Conservation (phyloP, 78 protist species). For the Dictyostelium purpureum region DNA sequence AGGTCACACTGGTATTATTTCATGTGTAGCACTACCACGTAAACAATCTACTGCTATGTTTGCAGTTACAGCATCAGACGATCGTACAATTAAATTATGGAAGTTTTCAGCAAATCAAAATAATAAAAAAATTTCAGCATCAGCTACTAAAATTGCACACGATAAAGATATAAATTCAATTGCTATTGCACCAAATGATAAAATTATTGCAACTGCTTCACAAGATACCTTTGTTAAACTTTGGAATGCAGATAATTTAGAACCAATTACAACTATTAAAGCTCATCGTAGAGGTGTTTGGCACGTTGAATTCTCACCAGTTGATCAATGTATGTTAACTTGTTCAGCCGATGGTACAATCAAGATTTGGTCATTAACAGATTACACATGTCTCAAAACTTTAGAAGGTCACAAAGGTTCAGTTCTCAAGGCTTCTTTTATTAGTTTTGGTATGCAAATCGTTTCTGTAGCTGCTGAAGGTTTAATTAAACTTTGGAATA, state of each 20-base stretch:
- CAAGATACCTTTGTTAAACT: conserved; percentile 89
- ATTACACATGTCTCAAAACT: conserved; percentile 90
- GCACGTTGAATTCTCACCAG: conserved; percentile 91
- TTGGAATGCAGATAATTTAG: conserved; percentile 71
- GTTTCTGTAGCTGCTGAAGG: conserved; percentile 89
- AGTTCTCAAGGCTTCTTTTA: conserved; percentile 81
- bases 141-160: conserved; percentile 87
- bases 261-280: conserved; percentile 29
- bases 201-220: conserved; percentile 92
- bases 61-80: conserved; percentile 63
- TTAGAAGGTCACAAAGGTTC: conserved; percentile 93
- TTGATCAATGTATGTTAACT: conserved; percentile 88
- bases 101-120: not conserved
- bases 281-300: conserved; percentile 96
- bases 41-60: not conserved
- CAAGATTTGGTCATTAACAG: conserved; percentile 88
- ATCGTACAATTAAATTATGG: conserved; percentile 89
- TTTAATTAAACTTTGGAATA: conserved; percentile 91
- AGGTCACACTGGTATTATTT: conserved; percentile 88
- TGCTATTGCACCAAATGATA: conserved; percentile 94
- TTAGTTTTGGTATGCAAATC: conserved; percentile 90
- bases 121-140: not conserved
- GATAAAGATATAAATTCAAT: conserved; percentile 94
- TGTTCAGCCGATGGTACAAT: conserved; percentile 88
- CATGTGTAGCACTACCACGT: conserved; percentile 66